Evolutionary conservation across 805 yeast genomes (phyloP), one percentile per base, ranked within the genome.

Genomic region (Sugiyamaella qingdaonensis): DNA sequence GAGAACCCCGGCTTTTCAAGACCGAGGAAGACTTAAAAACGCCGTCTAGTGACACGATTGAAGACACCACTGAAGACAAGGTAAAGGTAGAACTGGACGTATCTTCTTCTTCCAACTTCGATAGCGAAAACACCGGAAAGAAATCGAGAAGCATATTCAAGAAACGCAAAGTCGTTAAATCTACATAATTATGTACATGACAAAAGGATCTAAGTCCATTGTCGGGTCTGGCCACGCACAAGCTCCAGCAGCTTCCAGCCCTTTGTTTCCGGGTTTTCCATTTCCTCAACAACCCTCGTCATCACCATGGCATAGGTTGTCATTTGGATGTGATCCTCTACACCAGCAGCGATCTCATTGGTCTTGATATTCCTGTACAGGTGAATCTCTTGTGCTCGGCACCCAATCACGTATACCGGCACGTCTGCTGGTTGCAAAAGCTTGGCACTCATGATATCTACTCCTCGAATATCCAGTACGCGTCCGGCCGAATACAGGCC

Each of bases 221-320:
- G 86, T 73, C 96, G 84, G 36, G 96, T 85, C 42, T 89, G 92
- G 61, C 96, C 97, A 66, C 96, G 84, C 47, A 88, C 97, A 68
- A 92, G 88, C 73, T 92, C 98, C 65, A 92, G 71, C 52, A 94
- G 82, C 75, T 88, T 88, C 99, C 99, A 94, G 33, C 99, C 99
- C 66, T 88, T 96, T 21, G 99, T 94, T 64, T 84, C 91, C 51
- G 80, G 78, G 68, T 94, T 87, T 58, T 84, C 96, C 65, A 94
- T 82, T 56, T 91, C 90, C 70, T 91, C 99, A 2, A 97, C 90
- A 49, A 88, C 76, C 70, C 99, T 82, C 16, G 99, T 90, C 62
- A 94, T 75, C 19, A 92, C 99, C 90, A 94, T 82, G 39, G 96
- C 98, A 68, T 94, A 94, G n/a, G 95, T 85, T 63, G 95, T 84